A percentile compares a stretch with the other conserved stretches of the same genome.
Conservation (phyloP, 768 basidiomycete species). For the Tubosaeta brunneosetosa region DNA sequence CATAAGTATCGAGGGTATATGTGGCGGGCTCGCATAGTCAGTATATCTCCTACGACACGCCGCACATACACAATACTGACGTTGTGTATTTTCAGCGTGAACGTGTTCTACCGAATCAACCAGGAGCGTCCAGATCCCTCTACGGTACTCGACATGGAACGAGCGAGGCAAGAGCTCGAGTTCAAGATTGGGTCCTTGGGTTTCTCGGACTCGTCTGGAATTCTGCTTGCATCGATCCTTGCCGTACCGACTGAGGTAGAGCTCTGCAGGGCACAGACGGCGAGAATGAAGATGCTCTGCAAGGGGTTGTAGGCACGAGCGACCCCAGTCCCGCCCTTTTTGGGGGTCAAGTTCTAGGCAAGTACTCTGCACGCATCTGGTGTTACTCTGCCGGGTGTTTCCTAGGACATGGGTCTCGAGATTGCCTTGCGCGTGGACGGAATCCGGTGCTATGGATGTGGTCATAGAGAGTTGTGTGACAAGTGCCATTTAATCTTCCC, state of each 20-base stretch:
- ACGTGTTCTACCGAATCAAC: slow-evolving; percentile 80
- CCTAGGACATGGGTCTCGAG: neutral
- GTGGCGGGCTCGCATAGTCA: slow-evolving; percentile 89
- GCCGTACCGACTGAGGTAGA: slow-evolving; percentile 54
- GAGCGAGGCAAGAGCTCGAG: slow-evolving; percentile 71
- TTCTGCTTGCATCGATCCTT: slow-evolving; percentile 39
- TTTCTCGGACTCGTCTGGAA: slow-evolving; percentile 77
- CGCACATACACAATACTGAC: neutral
- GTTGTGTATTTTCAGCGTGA: slow-evolving; percentile 52
- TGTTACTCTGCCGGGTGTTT: neutral
- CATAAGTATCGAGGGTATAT: slow-evolving; percentile 85
- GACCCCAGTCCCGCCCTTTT: neutral
- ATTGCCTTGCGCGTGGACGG: neutral
- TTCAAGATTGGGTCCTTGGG: slow-evolving; percentile 91
- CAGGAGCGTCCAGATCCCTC: slow-evolving; percentile 56
- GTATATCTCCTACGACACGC: slow-evolving; percentile 19
- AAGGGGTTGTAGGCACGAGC: slow-evolving; percentile 42
- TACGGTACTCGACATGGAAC: slow-evolving; percentile 48
- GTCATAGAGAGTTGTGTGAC: neutral
- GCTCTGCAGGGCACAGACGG: slow-evolving; percentile 70
- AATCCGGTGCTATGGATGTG: neutral
- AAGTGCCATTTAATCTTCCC: neutral
- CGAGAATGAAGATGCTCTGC: slow-evolving; percentile 68
- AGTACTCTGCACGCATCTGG: neutral
- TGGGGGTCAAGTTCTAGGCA: neutral